Evolutionary conservation across 768 basidiomycete species (phyloP).

Genomic region (Lanmaoa pseudosensibilis): DNA sequence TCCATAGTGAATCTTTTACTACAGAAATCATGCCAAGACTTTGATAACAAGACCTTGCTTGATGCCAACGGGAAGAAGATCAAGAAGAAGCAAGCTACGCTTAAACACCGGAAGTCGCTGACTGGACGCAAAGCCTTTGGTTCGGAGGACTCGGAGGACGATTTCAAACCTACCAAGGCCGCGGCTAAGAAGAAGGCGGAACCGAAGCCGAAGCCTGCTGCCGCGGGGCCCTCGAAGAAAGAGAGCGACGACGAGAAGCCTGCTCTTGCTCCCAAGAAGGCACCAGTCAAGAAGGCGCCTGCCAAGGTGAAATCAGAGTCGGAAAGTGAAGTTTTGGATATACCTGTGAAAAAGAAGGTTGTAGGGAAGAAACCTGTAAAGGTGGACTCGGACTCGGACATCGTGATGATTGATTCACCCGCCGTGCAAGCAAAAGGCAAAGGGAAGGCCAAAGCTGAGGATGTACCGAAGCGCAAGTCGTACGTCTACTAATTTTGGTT

Average conservation of each 20-base stretch:
- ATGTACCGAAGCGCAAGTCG: slow-evolving; percentile 68
- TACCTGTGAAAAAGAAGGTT: slow-evolving; percentile 23
- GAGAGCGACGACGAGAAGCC: slow-evolving; percentile 44
- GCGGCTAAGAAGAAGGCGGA: slow-evolving; percentile 40
- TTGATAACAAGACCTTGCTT: slow-evolving; percentile 45
- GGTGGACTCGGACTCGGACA: slow-evolving; percentile 41
- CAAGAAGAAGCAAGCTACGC: slow-evolving; percentile 56
- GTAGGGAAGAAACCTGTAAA: slow-evolving; percentile 24
- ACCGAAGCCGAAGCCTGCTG: slow-evolving; percentile 24
- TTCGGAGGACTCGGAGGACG: slow-evolving; percentile 48
- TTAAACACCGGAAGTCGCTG: slow-evolving; percentile 54
- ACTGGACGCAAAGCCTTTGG: slow-evolving; percentile 39
- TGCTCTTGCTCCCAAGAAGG: slow-evolving; percentile 30
- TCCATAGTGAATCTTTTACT: slow-evolving; percentile 3
- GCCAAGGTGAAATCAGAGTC: slow-evolving; percentile 41
- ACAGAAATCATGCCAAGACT: slow-evolving; percentile 43
- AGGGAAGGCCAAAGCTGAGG: slow-evolving; percentile 42
- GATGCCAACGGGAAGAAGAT: slow-evolving; percentile 52
- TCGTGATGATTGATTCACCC: slow-evolving; percentile 30
- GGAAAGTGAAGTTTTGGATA: slow-evolving; percentile 36
- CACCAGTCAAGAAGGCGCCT: slow-evolving; percentile 32
- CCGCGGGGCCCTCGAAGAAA: slow-evolving; percentile 43
- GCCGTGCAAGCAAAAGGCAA: slow-evolving; percentile 39
- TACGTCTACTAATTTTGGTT: slow-evolving; percentile 27
- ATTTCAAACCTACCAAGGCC: slow-evolving; percentile 54